Percentiles rank a stretch among this genome's conserved stretches.
phyloP scores from a whole-genome alignment of 192 early-diverging fungal genomes.

The Coemansia sp. region DNA sequence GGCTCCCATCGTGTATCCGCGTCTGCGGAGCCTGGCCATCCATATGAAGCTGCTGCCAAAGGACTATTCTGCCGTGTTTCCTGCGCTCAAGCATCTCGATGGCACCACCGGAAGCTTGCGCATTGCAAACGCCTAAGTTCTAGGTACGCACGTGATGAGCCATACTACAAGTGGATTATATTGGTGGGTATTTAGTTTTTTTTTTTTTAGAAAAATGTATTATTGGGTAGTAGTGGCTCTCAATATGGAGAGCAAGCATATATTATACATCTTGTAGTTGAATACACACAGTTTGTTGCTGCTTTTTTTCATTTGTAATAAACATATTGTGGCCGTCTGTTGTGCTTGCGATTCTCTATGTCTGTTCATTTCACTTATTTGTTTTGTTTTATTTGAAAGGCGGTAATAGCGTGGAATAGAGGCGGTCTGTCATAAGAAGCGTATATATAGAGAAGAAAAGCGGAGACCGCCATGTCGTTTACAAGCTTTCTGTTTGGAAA shows the following conservation, averaged over 20 bases:
- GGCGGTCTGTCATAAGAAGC: too few relatives aligned
- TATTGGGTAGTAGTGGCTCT: too few relatives aligned
- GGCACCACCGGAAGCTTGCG: conserved; percentile 26
- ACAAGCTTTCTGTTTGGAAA: conserved; percentile 86
- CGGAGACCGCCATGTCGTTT: conserved; percentile 57
- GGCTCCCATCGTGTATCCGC: conserved; percentile 22
- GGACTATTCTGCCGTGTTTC: conserved; percentile 22
- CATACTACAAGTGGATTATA: not conserved
- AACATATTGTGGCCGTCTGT: not conserved
- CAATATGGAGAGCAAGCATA: too few relatives aligned
- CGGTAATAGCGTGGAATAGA: not conserved
- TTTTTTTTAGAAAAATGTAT: too few relatives aligned
- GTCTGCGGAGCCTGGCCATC: conserved; percentile 25
- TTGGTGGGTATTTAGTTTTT: not conserved
- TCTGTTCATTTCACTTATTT: not conserved
- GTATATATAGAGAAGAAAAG: not conserved
- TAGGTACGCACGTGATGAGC: conserved; percentile 1
- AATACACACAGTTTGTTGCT: not conserved
- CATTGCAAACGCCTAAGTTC: conserved; percentile 16
- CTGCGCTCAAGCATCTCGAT: conserved; percentile 26
- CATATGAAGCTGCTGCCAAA: conserved; percentile 36
- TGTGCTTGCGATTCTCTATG: not conserved
- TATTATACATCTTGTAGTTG: not conserved
- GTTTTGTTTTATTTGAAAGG: not conserved
- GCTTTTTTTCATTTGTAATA: not conserved